phyloP scores from a whole-genome alignment of 2,329 filamentous ascomycete species.

The Diaporthe capsici region DNA sequence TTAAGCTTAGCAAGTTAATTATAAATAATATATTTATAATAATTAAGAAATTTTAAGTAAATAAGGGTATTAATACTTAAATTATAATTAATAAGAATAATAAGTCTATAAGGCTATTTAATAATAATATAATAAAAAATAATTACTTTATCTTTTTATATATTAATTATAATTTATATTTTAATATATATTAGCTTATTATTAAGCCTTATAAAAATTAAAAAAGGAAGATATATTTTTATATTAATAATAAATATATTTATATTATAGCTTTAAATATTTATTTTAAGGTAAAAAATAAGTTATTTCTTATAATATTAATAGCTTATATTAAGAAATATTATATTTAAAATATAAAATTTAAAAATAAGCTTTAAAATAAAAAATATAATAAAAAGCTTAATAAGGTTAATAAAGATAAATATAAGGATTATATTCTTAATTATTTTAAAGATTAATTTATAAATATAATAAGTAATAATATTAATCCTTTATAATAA shows the following conservation, averaged over 20 bases:
- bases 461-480: background rate
- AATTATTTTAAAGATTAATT: background rate
- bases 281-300: background rate
- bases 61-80: background rate
- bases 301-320: background rate
- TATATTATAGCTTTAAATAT: background rate
- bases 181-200: background rate
- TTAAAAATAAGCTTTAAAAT: background rate
- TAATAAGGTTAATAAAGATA: background rate
- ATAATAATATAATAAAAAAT: background rate
- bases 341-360: background rate
- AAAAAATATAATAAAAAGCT: background rate
- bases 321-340: background rate
- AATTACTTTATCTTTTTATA: background rate
- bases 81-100: background rate
- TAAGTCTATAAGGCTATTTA: background rate
- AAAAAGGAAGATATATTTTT: background rate
- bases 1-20: too few relatives aligned
- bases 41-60: too few relatives aligned
- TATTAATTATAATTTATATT: background rate
- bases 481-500: background rate
- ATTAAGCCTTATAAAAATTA: background rate
- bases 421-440: background rate
- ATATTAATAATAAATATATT: background rate
- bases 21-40: too few relatives aligned